Evolutionary conservation across 2,329 filamentous ascomycete genomes (phyloP), one percentile per base, ranked within the genome.

Genomic region (Phyllosticta citribraziliensis): DNA sequence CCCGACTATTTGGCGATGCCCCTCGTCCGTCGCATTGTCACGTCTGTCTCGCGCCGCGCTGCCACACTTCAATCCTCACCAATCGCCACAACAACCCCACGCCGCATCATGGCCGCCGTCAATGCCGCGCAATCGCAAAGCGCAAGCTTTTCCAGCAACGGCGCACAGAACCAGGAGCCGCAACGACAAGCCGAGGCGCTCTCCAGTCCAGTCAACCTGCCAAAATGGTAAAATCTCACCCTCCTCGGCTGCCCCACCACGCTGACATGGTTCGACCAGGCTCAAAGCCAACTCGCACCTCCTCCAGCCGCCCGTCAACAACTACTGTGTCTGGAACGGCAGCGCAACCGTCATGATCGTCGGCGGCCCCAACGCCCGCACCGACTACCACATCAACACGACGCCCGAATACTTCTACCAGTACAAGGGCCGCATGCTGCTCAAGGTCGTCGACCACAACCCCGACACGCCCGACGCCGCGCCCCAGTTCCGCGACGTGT

Each of bases 331-430:
- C 70, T 96, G 96, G 79, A 88, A 96, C 72, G 83, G 88, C 60
- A 83, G 84, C 70, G 84, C 93, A 63, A 91, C 88, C 52, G 88
- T 94, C 71, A 94, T 94, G 89, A 91, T 96, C 68, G 92, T 99
- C 64, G 94, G 94, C 72, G 94, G 94, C 12, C 94, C 94, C 70
- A 97, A 97, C 75, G 90, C 90, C 64, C 86, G 94, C 65, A 97
- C 92, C 61, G 94, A 97, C 80, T 99, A 97, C 80, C 94, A 97
- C 82, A 93, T 97, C 83, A 97, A 97, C 81, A 80, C 86, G 69
- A 97, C 93, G 0, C 86, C 94, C 12, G 94, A 97, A 75, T 97
- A 92, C 87, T 99, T 97, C 84, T 97, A 94, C 82, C 93, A 97
- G 76, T 86, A 96, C 82, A 86, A 87, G 69, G 94, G 94, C 66